Evolutionary conservation across 306 rosid genomes (phyloP).

Genomic region (Cicer bijugum): DNA sequence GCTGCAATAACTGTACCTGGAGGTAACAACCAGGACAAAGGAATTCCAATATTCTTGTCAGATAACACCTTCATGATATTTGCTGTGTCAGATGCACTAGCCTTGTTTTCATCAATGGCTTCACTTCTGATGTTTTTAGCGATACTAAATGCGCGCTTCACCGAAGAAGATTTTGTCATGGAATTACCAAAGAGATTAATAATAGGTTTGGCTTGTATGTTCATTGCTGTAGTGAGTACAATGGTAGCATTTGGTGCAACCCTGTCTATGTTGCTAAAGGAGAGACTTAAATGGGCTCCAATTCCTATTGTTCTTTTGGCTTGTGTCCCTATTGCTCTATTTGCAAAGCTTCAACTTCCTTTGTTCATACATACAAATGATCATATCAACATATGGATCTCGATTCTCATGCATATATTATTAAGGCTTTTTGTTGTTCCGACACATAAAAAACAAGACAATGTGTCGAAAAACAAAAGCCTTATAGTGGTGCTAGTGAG

Average conservation of each 20-base stretch:
- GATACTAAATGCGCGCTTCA: conserved; percentile 49
- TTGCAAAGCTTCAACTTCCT: conserved; percentile 51
- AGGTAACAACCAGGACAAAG: conserved; percentile 50
- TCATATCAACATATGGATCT: conserved; percentile 50
- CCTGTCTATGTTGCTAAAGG: conserved; percentile 41
- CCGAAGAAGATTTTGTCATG: conserved; percentile 58
- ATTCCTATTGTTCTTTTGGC: conserved; percentile 48
- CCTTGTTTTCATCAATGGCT: conserved; percentile 59
- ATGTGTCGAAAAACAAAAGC: neutral
- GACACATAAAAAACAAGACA: neutral
- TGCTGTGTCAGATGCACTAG: conserved; percentile 55
- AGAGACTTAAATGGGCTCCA: conserved; percentile 50
- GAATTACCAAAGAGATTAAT: conserved; percentile 53
- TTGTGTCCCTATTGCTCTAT: conserved; percentile 48
- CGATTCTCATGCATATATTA: neutral
- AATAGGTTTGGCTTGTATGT: conserved; percentile 54
- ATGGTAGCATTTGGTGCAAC: conserved; percentile 59
- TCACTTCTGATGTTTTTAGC: conserved; percentile 60
- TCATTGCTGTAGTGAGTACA: conserved; percentile 50
- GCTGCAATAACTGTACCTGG: conserved; percentile 62
- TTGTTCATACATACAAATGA: conserved; percentile 46
- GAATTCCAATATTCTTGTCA: conserved; percentile 51
- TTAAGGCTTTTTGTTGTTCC: neutral
- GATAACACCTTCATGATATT: conserved; percentile 47
- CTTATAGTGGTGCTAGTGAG: neutral